Evolutionary conservation across 106 monocot genomes (phyloP).

Genomic region (Dioscorea alata): DNA sequence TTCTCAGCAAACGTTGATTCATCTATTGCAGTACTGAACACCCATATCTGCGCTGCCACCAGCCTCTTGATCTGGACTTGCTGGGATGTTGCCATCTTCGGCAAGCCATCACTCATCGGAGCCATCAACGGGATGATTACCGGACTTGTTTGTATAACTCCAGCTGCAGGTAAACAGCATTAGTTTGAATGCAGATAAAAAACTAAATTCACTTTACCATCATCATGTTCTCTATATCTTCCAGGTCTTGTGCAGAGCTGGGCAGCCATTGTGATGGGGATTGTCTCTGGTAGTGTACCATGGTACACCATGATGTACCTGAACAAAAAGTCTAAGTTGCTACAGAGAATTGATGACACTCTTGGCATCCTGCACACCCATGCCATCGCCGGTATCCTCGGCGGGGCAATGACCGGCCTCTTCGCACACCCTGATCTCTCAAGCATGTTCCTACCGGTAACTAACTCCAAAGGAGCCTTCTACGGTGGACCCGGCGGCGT

Average conservation of each 20-base stretch:
- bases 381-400: background rate
- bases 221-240: background rate
- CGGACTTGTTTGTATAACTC: slow-evolving; percentile 61
- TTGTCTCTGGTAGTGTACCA: slow-evolving; percentile 15
- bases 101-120: slow-evolving; percentile 34
- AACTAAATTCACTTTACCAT: background rate
- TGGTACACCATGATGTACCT: slow-evolving; percentile 28
- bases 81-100: slow-evolving; percentile 20
- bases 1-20: slow-evolving; percentile 26
- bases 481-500: slow-evolving; percentile 15
- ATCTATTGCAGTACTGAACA: slow-evolving; percentile 36
- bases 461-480: slow-evolving; percentile 14
- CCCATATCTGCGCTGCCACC: slow-evolving; percentile 31
- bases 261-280: slow-evolving; percentile 29
- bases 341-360: slow-evolving; percentile 12
- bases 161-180: slow-evolving; percentile 20
- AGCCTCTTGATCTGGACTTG: slow-evolving; percentile 36
- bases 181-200: background rate
- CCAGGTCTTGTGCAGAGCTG: slow-evolving; percentile 19
- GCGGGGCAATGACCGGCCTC: slow-evolving; percentile 4
- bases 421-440: slow-evolving; percentile 20
- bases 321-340: slow-evolving; percentile 8
- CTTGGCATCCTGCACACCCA: slow-evolving; percentile 2
- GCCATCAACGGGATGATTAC: slow-evolving; percentile 58
- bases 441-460: slow-evolving; percentile 17